A percentile compares a stretch with the other conserved stretches of the same genome.
These are phyloP conservation scores for Nigrospora sphaerica DNA, from an alignment of 2,329 filamentous ascomycete species.

Conservation along the genomic window DNA sequence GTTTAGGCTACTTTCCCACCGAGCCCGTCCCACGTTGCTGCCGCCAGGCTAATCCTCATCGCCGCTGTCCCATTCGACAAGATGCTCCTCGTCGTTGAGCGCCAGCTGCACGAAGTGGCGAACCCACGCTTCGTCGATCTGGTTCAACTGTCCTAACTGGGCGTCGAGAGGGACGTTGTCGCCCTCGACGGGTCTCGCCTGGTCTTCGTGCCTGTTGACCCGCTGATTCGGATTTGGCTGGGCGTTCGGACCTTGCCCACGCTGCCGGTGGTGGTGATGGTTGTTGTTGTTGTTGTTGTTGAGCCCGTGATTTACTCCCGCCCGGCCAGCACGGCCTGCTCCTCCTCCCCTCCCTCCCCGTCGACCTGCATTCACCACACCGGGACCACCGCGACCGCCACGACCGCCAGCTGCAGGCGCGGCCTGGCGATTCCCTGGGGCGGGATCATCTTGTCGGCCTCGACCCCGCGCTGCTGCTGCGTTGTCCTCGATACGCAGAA, in stretches of 20 bases:
- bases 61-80: slow-evolving; percentile 34
- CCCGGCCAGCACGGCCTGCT: slow-evolving; percentile 19
- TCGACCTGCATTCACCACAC: slow-evolving; percentile 18
- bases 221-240: slow-evolving; percentile 9
- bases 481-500: slow-evolving; percentile 43
- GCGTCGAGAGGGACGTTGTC: slow-evolving; percentile 6
- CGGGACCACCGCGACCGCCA: slow-evolving; percentile 10
- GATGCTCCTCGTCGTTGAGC: slow-evolving; percentile 44
- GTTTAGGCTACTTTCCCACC: neutral
- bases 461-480: slow-evolving; percentile 16
- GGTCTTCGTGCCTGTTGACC: slow-evolving; percentile 11
- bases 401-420: slow-evolving; percentile 10
- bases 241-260: slow-evolving; percentile 11
- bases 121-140: slow-evolving; percentile 42
- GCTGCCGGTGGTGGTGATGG: slow-evolving; percentile 7
- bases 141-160: slow-evolving; percentile 29
- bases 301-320: slow-evolving; percentile 12
- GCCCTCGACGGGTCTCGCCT: slow-evolving; percentile 13
- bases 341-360: slow-evolving; percentile 20
- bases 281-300: slow-evolving; percentile 11
- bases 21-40: neutral
- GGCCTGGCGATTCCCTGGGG: slow-evolving; percentile 11
- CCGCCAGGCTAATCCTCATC: slow-evolving; percentile 13
- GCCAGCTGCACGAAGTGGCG: slow-evolving; percentile 48
- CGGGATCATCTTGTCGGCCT: slow-evolving; percentile 8